Percentiles rank a stretch among this genome's conserved stretches.
These are phyloP conservation scores for Flaveria bidentis DNA, from an alignment of 129 eudicot species.

Conservation along the genomic window DNA sequence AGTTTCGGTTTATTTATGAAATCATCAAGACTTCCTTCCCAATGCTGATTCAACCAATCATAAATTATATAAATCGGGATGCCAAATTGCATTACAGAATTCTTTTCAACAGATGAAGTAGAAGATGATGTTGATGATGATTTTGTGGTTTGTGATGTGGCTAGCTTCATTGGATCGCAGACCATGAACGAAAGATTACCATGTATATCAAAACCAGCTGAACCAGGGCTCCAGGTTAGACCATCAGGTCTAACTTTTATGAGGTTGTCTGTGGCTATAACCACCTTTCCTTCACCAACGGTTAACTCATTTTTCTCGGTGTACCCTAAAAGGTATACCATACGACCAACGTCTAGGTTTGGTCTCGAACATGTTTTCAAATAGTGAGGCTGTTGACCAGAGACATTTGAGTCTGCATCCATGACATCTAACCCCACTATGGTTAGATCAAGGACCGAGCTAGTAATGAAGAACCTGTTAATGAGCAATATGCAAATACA, in stretches of 20 bases:
- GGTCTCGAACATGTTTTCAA: constrained; percentile 73
- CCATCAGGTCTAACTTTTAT: constrained; percentile 79
- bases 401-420: constrained; percentile 67
- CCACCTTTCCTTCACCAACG: constrained; percentile 90
- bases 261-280: constrained; percentile 95
- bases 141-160: constrained; percentile 76
- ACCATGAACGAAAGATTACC: constrained; percentile 95
- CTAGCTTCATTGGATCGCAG: constrained; percentile 99
- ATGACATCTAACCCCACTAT: constrained; percentile 73
- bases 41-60: constrained; percentile 93
- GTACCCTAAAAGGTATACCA: constrained; percentile 76
- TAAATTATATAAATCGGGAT: constrained; percentile 87
- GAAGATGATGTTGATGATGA: constrained; percentile 81
- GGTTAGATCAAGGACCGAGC: constrained; percentile 91
- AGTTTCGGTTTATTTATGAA: constrained; percentile 70
- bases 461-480: constrained; percentile 88
- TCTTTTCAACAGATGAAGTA: constrained; percentile 72
- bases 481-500: neutral
- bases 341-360: constrained; percentile 73
- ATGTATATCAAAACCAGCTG: constrained; percentile 79
- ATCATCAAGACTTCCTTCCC: constrained; percentile 96
- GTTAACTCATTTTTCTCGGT: constrained; percentile 57
- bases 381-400: constrained; percentile 59
- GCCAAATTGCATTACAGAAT: constrained; percentile 75
- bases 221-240: constrained; percentile 78